Percentiles rank a stretch among this genome's conserved stretches.
phyloP scores from a whole-genome alignment of 1,284 basidiomycete species.

The Rhodotorula mucilaginosa region DNA sequence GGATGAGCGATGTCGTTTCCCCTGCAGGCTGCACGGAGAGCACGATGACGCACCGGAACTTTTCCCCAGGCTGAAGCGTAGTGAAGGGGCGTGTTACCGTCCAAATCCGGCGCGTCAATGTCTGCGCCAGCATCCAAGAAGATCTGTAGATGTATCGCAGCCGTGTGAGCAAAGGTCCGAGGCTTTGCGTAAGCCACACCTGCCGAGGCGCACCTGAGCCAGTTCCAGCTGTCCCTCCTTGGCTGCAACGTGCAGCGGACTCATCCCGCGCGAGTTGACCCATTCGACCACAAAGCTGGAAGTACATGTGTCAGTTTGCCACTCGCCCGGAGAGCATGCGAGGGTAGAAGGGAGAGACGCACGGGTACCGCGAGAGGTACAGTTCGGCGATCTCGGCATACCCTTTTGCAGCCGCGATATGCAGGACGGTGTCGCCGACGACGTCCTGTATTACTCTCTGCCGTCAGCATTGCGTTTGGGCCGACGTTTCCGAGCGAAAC shows the following conservation, averaged over 20 bases:
- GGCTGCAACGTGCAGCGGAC: conserved; percentile 82
- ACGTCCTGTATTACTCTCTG: conserved; percentile 17
- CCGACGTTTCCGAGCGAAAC: no score
- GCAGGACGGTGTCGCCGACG: conserved; percentile 31
- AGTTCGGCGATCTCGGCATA: conserved; percentile 12
- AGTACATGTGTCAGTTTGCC: conserved; percentile 51
- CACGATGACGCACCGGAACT: conserved; percentile 59
- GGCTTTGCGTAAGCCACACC: no score
- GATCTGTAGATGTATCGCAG: conserved; percentile 57
- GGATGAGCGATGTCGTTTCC: no score
- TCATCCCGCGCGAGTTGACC: conserved; percentile 82
- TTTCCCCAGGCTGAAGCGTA: conserved; percentile 85
- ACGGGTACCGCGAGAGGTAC: conserved; percentile 16
- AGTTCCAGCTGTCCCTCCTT: conserved; percentile 84
- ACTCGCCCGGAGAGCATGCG: conserved; percentile 32
- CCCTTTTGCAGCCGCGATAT: conserved; percentile 31
- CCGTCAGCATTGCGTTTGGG: background rate
- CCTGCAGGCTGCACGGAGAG: background rate
- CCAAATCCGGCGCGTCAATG: conserved; percentile 78
- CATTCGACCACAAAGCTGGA: conserved; percentile 71
- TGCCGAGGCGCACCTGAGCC: conserved; percentile 60
- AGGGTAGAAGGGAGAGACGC: background rate
- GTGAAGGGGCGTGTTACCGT: conserved; percentile 88
- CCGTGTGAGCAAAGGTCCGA: background rate
- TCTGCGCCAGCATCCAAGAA: conserved; percentile 84